phyloP scores from a whole-genome alignment of 2,329 filamentous ascomycete genomes.

The Lecanicillium sp. region DNA sequence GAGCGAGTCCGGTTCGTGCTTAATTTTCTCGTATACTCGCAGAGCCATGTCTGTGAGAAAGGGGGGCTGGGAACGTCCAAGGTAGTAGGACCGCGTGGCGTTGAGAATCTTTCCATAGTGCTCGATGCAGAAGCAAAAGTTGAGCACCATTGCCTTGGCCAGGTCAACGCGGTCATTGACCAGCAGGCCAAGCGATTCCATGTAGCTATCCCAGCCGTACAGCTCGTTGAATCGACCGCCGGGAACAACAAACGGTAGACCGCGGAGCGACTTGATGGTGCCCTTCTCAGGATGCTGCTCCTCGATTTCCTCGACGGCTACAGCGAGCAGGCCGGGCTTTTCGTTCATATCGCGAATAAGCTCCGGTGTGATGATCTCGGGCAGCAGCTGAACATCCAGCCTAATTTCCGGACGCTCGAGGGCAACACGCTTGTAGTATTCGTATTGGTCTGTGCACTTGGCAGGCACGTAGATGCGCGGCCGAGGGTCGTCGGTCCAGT shows the following conservation, averaged over 20 bases:
- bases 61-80: constrained; percentile 87
- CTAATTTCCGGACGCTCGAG: constrained; percentile 73
- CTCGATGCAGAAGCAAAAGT: constrained; percentile 97
- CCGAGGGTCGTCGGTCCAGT: constrained; percentile 85
- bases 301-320: constrained; percentile 74
- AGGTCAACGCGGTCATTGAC: constrained; percentile 79
- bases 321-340: constrained; percentile 81
- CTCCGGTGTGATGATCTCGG: constrained; percentile 70
- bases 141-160: constrained; percentile 88
- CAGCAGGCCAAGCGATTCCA: constrained; percentile 87
- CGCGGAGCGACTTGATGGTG: constrained; percentile 59
- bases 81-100: constrained; percentile 92
- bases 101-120: constrained; percentile 99
- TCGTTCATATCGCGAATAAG: constrained; percentile 77
- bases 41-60: constrained; percentile 97
- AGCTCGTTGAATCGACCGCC: constrained; percentile 97
- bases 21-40: constrained; percentile 88
- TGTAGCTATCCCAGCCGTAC: constrained; percentile 99
- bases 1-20: constrained; percentile 70
- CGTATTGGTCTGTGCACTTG: constrained; percentile 79
- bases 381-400: constrained; percentile 77
- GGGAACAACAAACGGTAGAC: constrained; percentile 93
- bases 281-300: constrained; percentile 52
- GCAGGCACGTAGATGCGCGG: constrained; percentile 87
- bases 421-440: constrained; percentile 82